A percentile compares a stretch with the other conserved stretches of the same genome.
These are phyloP conservation scores for Diddensiella santjacobensis DNA, from an alignment of 805 yeast species.

Conservation along the genomic window DNA sequence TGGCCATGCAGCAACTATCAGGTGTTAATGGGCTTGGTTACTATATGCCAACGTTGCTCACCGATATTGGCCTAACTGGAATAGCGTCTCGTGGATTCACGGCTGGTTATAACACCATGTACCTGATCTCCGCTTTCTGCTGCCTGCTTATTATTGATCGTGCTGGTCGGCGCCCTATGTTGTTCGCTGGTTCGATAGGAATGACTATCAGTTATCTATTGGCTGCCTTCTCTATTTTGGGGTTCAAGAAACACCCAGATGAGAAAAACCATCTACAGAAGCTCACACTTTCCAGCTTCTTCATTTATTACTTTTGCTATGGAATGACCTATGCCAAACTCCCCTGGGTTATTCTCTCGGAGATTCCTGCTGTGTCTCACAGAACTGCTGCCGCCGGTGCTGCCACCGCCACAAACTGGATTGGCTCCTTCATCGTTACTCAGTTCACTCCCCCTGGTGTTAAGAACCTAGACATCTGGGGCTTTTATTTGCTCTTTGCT, in stretches of 20 bases:
- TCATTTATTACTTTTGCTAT: slow-evolving; percentile 12
- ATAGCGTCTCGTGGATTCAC: slow-evolving; percentile 7
- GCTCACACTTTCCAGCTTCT: slow-evolving; percentile 11
- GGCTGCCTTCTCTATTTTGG: slow-evolving; percentile 4
- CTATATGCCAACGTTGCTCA: slow-evolving; percentile 15
- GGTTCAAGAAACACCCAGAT: slow-evolving; percentile 2
- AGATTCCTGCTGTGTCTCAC: slow-evolving; percentile 6
- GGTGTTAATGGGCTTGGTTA: slow-evolving; percentile 19
- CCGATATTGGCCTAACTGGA: slow-evolving; percentile 14
- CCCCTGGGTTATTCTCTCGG: slow-evolving; percentile 10
- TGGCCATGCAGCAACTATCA: slow-evolving; percentile 17
- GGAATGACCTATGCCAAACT: slow-evolving; percentile 13
- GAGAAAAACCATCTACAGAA: background rate
- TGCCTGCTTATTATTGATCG: slow-evolving; percentile 6
- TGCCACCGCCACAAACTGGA: slow-evolving; percentile 17
- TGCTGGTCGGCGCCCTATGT: slow-evolving; percentile 5
- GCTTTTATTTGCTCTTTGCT: slow-evolving; percentile 38
- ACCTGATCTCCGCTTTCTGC: slow-evolving; percentile 5
- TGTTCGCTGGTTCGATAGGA: slow-evolving; percentile 4
- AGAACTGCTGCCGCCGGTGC: slow-evolving; percentile 10
- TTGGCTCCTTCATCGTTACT: slow-evolving; percentile 15
- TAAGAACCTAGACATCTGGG: slow-evolving; percentile 38
- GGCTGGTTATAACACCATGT: slow-evolving; percentile 10
- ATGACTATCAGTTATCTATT: slow-evolving; percentile 4
- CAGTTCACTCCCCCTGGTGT: slow-evolving; percentile 36